phyloP scores from a whole-genome alignment of 305 asterid genomes.

The Fraxinus latifolia region DNA sequence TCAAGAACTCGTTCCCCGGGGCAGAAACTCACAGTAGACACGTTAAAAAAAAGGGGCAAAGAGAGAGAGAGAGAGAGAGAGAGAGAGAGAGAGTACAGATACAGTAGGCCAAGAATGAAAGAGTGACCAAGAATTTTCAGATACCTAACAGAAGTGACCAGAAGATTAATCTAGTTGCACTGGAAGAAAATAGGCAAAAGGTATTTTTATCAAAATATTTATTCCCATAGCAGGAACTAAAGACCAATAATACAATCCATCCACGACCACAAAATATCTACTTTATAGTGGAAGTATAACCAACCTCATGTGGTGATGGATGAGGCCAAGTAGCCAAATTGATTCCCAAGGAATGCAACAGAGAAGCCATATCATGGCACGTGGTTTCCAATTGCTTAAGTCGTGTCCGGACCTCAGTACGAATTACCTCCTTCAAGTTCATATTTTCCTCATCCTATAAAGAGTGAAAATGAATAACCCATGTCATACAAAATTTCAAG shows the following conservation, averaged over 20 bases:
- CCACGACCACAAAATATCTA: not conserved
- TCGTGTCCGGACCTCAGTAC: conserved; percentile 58
- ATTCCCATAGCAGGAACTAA: not conserved
- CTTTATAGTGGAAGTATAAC: conserved; percentile 1
- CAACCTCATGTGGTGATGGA: conserved; percentile 63
- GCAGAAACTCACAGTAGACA: not conserved
- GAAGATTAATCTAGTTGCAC: not conserved
- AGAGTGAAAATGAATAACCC: conserved; percentile 13
- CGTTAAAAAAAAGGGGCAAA: not conserved
- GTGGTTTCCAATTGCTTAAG: conserved; percentile 54
- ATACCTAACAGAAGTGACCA: not conserved
- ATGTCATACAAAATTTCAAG: not conserved
- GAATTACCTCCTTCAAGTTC: conserved; percentile 75
- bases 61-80: not conserved
- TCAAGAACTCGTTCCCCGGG: not conserved
- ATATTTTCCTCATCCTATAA: conserved; percentile 83
- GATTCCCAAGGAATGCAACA: conserved; percentile 64
- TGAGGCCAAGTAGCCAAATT: conserved; percentile 43
- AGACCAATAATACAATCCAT: not conserved
- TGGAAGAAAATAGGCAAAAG: not conserved
- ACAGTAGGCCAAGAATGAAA: not conserved
- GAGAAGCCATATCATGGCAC: conserved; percentile 67
- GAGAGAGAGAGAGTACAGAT: not conserved
- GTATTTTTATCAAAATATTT: not conserved
- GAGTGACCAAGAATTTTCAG: not conserved